Conservation (phyloP, 768 basidiomycete genomes). For the Scleroderma citrinum region DNA sequence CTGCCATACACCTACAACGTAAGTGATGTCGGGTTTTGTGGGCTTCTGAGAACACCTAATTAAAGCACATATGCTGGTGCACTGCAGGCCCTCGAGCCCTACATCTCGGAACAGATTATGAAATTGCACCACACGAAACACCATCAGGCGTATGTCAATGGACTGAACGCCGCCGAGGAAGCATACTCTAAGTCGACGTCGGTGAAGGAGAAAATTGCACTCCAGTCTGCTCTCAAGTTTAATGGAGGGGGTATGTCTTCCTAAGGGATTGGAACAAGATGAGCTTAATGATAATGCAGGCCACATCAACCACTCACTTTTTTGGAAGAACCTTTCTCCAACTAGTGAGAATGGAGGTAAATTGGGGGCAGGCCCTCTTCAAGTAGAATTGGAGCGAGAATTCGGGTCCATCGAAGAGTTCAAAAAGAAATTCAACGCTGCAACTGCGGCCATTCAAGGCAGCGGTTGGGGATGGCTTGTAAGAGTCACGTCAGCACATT, state of each 20-base stretch:
- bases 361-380: slow-evolving; percentile 60
- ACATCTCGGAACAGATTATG: slow-evolving; percentile 92
- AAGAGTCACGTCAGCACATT: slow-evolving; percentile 15
- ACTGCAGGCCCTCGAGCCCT: slow-evolving; percentile 79
- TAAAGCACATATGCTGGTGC: neutral
- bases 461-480: slow-evolving; percentile 99
- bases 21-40: slow-evolving; percentile 15
- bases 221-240: slow-evolving; percentile 93
- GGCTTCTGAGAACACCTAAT: neutral
- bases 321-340: slow-evolving; percentile 97
- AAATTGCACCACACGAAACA: slow-evolving; percentile 88
- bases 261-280: slow-evolving; percentile 4
- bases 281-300: slow-evolving; percentile 34
- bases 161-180: slow-evolving; percentile 89
- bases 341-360: slow-evolving; percentile 54
- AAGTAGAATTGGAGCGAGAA: slow-evolving; percentile 67
- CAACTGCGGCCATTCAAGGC: slow-evolving; percentile 90
- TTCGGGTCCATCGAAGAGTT: slow-evolving; percentile 87
- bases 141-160: slow-evolving; percentile 90
- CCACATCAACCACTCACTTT: slow-evolving; percentile 92
- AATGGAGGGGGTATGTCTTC: slow-evolving; percentile 75
- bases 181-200: slow-evolving; percentile 61
- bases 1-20: slow-evolving; percentile 81
- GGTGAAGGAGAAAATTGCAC: slow-evolving; percentile 68
- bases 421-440: slow-evolving; percentile 81